Conservation (phyloP, 2,329 filamentous ascomycete species). For the Lachnellula subtilissima region DNA sequence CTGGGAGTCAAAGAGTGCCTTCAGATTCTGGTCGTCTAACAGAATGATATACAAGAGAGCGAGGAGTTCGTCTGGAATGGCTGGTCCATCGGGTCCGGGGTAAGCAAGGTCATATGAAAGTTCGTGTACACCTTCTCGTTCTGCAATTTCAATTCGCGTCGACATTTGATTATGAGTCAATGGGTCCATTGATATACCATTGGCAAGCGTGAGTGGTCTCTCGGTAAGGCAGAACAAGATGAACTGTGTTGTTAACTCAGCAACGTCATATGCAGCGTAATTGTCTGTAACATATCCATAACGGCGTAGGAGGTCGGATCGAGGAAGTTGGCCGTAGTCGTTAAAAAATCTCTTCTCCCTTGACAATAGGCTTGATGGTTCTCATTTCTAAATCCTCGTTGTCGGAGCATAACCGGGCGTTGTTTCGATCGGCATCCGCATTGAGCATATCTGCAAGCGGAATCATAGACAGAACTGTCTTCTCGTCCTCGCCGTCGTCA, state of each 20-base stretch:
- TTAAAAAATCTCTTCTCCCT: slow-evolving; percentile 64
- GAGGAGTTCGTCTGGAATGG: slow-evolving; percentile 32
- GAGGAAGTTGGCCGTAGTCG: slow-evolving; percentile 61
- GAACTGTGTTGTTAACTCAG: slow-evolving; percentile 52
- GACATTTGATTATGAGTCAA: slow-evolving; percentile 24
- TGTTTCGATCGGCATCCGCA: slow-evolving; percentile 62
- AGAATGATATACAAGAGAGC: slow-evolving; percentile 41
- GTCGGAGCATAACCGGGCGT: slow-evolving; percentile 41
- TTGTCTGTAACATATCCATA: slow-evolving; percentile 65
- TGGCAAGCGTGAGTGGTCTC: slow-evolving; percentile 4
- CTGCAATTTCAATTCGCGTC: slow-evolving; percentile 37
- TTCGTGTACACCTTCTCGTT: slow-evolving; percentile 54
- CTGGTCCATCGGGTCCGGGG: slow-evolving; percentile 21
- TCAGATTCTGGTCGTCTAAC: slow-evolving; percentile 36
- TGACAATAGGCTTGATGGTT: slow-evolving; percentile 50
- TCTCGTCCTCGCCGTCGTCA: slow-evolving; percentile 43
- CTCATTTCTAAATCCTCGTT: slow-evolving; percentile 54
- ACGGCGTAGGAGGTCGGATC: slow-evolving; percentile 60
- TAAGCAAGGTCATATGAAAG: slow-evolving; percentile 54
- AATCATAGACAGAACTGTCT: slow-evolving; percentile 57
- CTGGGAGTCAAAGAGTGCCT: slow-evolving; percentile 33
- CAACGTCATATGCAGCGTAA: slow-evolving; percentile 61
- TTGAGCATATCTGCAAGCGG: slow-evolving; percentile 69
- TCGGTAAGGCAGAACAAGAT: slow-evolving; percentile 34
- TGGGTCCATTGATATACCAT: slow-evolving; percentile 16